These are phyloP conservation scores for Colletotrichum lindemuthianum DNA, from an alignment of 2,329 filamentous ascomycete species.

Conservation along the genomic window DNA sequence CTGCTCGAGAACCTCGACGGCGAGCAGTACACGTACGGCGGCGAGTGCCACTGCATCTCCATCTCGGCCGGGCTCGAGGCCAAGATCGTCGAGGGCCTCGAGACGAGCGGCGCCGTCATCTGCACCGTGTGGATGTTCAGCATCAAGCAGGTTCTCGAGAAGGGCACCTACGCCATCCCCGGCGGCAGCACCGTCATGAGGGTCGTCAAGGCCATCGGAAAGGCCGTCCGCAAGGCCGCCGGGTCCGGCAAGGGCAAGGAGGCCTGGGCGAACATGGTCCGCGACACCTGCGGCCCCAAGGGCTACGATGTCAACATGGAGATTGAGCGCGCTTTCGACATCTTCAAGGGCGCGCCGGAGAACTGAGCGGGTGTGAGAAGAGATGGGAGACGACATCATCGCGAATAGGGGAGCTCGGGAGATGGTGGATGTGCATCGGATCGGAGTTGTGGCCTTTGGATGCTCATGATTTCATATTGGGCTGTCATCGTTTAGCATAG, in stretches of 20 bases:
- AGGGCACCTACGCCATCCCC: conserved; percentile 17
- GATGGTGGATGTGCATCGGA: no score
- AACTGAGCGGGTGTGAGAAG: no score
- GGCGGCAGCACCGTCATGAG: not conserved
- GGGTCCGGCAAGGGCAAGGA: not conserved
- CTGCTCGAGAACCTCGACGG: not conserved
- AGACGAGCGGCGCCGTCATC: conserved; percentile 7
- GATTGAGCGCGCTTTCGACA: conserved; percentile 8
- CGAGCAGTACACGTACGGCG: not conserved
- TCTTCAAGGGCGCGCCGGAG: not conserved
- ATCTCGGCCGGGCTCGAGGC: conserved; percentile 2
- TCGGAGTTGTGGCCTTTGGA: no score
- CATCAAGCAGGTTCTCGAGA: conserved; percentile 17
- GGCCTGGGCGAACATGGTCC: not conserved
- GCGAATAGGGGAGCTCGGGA: no score
- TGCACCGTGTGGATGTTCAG: conserved; percentile 14
- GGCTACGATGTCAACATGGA: conserved; percentile 11
- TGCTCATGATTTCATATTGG: no score
- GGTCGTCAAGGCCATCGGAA: conserved; percentile 11
- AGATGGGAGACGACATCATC: no score
- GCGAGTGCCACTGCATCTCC: conserved; percentile 5
- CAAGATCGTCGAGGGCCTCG: conserved; percentile 8
- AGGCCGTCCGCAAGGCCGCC: not conserved
- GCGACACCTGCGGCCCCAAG: conserved; percentile 10
- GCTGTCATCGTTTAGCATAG: no score